Evolutionary conservation across 108 stramenopile genomes (phyloP).

Genomic region (Cylindrotheca fusiformis): DNA sequence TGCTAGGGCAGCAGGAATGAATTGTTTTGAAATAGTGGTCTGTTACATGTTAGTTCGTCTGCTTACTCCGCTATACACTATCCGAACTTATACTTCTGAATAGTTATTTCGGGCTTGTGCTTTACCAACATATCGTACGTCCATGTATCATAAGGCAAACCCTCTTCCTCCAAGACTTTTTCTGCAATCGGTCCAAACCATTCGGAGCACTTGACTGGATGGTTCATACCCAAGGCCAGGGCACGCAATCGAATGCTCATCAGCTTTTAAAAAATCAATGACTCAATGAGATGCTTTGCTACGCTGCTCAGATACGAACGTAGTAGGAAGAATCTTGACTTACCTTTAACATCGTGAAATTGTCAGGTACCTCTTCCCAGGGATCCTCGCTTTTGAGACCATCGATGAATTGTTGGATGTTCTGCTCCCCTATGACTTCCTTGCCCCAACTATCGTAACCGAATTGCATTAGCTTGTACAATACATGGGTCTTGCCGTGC

Average conservation of each 20-base stretch:
- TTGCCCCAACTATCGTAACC: constrained; percentile 36
- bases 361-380: constrained; percentile 35
- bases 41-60: too few relatives aligned
- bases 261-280: too few relatives aligned
- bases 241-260: constrained; percentile 34
- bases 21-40: too few relatives aligned
- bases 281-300: too few relatives aligned
- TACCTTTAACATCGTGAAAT: constrained; percentile 27
- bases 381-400: constrained; percentile 38
- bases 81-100: constrained; percentile 28
- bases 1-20: too few relatives aligned
- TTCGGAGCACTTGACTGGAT: constrained; percentile 33
- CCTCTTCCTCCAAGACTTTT: constrained; percentile 18
- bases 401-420: constrained; percentile 42
- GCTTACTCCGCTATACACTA: too few relatives aligned
- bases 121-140: constrained; percentile 15
- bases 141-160: constrained; percentile 39
- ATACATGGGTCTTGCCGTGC: constrained; percentile 22
- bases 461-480: constrained; percentile 26
- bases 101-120: constrained; percentile 34
- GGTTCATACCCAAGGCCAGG: constrained; percentile 37
- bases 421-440: constrained; percentile 32
- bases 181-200: constrained; percentile 39
- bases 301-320: too few relatives aligned
- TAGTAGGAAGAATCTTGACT: too few relatives aligned